Base-by-base conservation (phyloP, 345 rosid genomes). In the Streptanthus diversifolius region DNA sequence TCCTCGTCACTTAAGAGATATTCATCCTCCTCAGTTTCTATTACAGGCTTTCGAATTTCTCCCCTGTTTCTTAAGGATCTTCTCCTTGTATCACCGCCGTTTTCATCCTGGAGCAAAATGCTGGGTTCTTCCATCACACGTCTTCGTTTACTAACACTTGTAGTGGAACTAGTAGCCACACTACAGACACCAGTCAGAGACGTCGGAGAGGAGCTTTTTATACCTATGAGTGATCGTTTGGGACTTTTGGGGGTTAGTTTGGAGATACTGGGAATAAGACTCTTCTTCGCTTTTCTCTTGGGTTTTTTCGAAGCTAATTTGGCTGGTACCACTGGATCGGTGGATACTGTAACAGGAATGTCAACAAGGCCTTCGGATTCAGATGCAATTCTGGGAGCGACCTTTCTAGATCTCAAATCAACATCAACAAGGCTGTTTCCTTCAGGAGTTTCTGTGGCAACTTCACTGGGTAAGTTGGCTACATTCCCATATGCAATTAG, bases 101-200 rank as follows among this genome's bases (percentile, higher is more conserved):
- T 71, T 30, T 76, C 84, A 51, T 63, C 67, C 57, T 48, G 76
- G 58, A 84, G 27, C 62, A 68, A 84, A 58, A 69, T 61, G 32
- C 64, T 53, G 64, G 84, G 82, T 63, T 77, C 84, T 76, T 80
- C 73, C 59, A 84, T 86, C 69, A 84, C 79, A 55, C 92, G 85
- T 85, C 93, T 87, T 68, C 88, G 87, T 80, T 87, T 93, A 85
- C 87, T 93, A 63, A 82, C 89, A 35, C 90, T 86, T 74, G 80
- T 86, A 78, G 96, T 90, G 63, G 95, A 96, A 44, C 82, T 82
- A 44, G 84, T 72, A 60, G 67, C 71, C 80, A 84, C 77, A 83
- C 85, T 84, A 74, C 68, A 59, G 21, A 66, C 67, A 48, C 48
- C 61, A 59, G n/a, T 45, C 7, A 17, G 35, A 35, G 72, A 65